Conservation (phyloP, 179 eudicot genomes). For the Corrigiola litoralis region DNA sequence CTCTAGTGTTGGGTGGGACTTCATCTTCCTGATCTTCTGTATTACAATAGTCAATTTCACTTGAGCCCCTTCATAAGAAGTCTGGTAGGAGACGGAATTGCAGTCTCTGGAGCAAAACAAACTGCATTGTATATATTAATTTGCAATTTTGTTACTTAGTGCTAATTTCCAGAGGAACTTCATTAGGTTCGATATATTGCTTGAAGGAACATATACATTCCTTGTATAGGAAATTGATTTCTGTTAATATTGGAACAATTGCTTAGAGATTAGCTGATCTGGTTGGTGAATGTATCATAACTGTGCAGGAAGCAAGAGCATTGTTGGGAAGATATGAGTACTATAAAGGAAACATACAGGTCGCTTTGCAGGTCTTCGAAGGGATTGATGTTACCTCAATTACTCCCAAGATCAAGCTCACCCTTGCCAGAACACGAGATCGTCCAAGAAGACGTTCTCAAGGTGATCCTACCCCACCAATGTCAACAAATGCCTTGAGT, state of each 20-base stretch:
- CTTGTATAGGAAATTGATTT: not conserved
- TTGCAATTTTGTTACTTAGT: not conserved
- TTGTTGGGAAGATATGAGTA: slow-evolving; percentile 86
- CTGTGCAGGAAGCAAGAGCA: slow-evolving; percentile 90
- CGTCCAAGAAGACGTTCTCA: slow-evolving; percentile 45
- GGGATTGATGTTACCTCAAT: slow-evolving; percentile 72
- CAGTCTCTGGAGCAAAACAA: not conserved
- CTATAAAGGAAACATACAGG: slow-evolving; percentile 86
- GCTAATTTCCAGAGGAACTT: not conserved
- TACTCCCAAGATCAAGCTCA: slow-evolving; percentile 60
- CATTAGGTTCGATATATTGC: not conserved
- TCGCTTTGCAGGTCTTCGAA: slow-evolving; percentile 89
- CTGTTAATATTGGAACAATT: not conserved
- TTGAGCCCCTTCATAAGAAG: not conserved
- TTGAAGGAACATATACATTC: not conserved
- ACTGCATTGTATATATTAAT: not conserved
- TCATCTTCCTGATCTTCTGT: not conserved
- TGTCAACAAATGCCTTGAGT: slow-evolving; percentile 67
- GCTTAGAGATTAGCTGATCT: slow-evolving; percentile 5
- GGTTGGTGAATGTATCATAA: slow-evolving; percentile 2
- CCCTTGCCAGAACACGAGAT: slow-evolving; percentile 49
- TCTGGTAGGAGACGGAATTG: not conserved
- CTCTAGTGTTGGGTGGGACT: not conserved
- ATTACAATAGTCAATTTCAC: not conserved
- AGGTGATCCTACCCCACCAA: slow-evolving; percentile 38